Evolutionary conservation across 306 rosid species (phyloP).

Genomic region (Albizia julibrissin): DNA sequence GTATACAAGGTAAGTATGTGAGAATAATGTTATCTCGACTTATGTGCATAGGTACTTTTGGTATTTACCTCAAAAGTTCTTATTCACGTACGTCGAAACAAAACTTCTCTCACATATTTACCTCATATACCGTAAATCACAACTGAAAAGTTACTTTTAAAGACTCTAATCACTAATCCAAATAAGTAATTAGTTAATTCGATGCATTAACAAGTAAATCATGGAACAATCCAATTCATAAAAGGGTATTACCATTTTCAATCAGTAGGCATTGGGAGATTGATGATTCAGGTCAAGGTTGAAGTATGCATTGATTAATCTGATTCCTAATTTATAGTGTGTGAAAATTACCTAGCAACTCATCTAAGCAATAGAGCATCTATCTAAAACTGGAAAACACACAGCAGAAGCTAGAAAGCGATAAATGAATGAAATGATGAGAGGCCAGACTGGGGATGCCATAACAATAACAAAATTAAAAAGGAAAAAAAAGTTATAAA

Average conservation of each 20-base stretch:
- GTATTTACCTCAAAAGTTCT: too few relatives aligned
- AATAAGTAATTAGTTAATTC: neutral
- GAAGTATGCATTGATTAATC: neutral
- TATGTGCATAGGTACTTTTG: too few relatives aligned
- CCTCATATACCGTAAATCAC: too few relatives aligned
- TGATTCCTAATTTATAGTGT: neutral
- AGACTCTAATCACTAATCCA: too few relatives aligned
- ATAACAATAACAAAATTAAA: constrained; percentile 5
- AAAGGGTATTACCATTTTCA: neutral
- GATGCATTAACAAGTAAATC: neutral
- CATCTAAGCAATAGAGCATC: neutral
- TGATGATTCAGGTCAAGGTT: neutral
- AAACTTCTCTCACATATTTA: too few relatives aligned
- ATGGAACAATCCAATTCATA: neutral
- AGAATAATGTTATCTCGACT: too few relatives aligned
- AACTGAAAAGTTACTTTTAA: too few relatives aligned
- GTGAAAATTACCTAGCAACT: neutral
- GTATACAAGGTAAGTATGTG: too few relatives aligned
- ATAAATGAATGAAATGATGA: constrained; percentile 38
- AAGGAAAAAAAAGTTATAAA: neutral
- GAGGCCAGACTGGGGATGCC: neutral
- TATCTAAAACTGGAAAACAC: constrained; percentile 33
- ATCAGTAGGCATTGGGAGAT: neutral
- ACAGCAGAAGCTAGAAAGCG: neutral
- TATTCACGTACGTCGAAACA: too few relatives aligned